These are phyloP conservation scores for Rosa lucieae DNA, from an alignment of 306 rosid genomes.

Conservation along the genomic window DNA sequence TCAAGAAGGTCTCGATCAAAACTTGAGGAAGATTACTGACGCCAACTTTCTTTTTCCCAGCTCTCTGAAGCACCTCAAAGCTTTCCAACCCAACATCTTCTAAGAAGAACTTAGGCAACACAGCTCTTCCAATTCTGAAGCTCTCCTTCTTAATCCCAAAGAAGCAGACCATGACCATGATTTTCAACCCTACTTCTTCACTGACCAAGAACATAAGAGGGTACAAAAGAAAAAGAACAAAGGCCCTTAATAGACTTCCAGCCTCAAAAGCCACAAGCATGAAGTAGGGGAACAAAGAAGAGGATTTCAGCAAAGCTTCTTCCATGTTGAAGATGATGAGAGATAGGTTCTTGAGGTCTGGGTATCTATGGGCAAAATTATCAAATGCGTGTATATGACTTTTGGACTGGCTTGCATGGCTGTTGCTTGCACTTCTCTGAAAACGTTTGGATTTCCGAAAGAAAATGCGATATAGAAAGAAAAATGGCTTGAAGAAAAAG, in stretches of 20 bases:
- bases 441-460: slow-evolving; percentile 42
- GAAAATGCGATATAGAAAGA: slow-evolving; percentile 55
- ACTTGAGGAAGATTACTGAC: slow-evolving; percentile 59
- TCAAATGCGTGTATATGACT: slow-evolving; percentile 32
- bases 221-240: slow-evolving; percentile 45
- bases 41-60: slow-evolving; percentile 50
- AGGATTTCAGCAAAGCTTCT: slow-evolving; percentile 53
- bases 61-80: slow-evolving; percentile 48
- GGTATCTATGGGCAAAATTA: slow-evolving; percentile 37
- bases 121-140: slow-evolving; percentile 63
- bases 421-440: slow-evolving; percentile 33
- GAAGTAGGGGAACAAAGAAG: slow-evolving; percentile 67
- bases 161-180: slow-evolving; percentile 77
- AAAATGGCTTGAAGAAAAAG: slow-evolving; percentile 46
- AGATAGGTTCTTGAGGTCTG: slow-evolving; percentile 43
- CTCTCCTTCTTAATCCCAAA: slow-evolving; percentile 65
- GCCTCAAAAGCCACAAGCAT: slow-evolving; percentile 94
- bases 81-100: slow-evolving; percentile 73
- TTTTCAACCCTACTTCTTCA: slow-evolving; percentile 51
- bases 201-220: slow-evolving; percentile 56
- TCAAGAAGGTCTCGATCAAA: slow-evolving; percentile 74
- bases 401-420: slow-evolving; percentile 27
- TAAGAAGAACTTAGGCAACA: slow-evolving; percentile 71
- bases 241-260: slow-evolving; percentile 56
- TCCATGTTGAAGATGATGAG: slow-evolving; percentile 68